These are phyloP conservation scores for Cadophora sp. DNA, from an alignment of 2,329 filamentous ascomycete genomes.

Conservation along the genomic window DNA sequence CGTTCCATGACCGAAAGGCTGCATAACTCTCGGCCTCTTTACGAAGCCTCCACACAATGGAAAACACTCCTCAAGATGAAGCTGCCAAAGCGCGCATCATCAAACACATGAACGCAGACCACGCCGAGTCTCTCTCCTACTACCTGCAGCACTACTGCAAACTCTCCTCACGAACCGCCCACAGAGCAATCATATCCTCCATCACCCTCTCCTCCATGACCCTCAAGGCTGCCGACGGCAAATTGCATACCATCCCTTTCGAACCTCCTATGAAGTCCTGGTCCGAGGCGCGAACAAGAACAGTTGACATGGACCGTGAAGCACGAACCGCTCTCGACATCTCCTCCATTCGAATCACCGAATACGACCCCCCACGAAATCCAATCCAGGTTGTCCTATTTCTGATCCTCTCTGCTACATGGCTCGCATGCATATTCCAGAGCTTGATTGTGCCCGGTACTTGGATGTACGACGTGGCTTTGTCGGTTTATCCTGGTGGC, in stretches of 20 bases:
- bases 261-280: slow-evolving; percentile 73
- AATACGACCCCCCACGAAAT: slow-evolving; percentile 46
- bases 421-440: slow-evolving; percentile 56
- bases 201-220: slow-evolving; percentile 69
- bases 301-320: slow-evolving; percentile 75
- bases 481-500: slow-evolving; percentile 62
- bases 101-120: slow-evolving; percentile 87
- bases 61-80: slow-evolving; percentile 46
- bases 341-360: slow-evolving; percentile 49
- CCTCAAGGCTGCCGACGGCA: slow-evolving; percentile 58
- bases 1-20: neutral
- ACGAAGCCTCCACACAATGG: slow-evolving; percentile 27
- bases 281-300: slow-evolving; percentile 70
- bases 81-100: slow-evolving; percentile 68
- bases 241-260: slow-evolving; percentile 64
- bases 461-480: slow-evolving; percentile 55
- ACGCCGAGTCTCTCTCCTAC: slow-evolving; percentile 73
- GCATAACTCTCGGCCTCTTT: no score
- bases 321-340: slow-evolving; percentile 66
- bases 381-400: slow-evolving; percentile 60
- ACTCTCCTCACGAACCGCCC: slow-evolving; percentile 61
- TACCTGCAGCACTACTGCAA: slow-evolving; percentile 78
- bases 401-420: slow-evolving; percentile 59
- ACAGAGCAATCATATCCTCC: slow-evolving; percentile 67
- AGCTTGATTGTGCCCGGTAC: slow-evolving; percentile 61